Evolutionary conservation across 2,329 filamentous ascomycete genomes (phyloP).

Genomic region (Cordyceps cicadae): DNA sequence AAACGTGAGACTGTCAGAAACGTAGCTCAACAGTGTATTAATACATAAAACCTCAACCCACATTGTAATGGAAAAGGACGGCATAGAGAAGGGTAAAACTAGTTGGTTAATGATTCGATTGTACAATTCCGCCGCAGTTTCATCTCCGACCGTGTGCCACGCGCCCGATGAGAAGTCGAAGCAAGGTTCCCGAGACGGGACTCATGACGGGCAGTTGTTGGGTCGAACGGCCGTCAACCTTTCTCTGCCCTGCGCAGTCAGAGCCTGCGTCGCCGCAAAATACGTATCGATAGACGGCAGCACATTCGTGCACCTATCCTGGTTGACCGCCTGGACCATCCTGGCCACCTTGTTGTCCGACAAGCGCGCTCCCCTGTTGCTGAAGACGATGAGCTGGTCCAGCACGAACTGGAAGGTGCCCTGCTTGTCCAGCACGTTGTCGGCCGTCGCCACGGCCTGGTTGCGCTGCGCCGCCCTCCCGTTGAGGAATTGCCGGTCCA

Average conservation of each 20-base stretch:
- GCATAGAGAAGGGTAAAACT: too few species aligned
- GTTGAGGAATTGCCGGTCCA: conserved; percentile 6
- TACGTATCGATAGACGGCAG: conserved; percentile 12
- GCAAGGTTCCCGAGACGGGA: too few species aligned
- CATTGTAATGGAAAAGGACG: too few species aligned
- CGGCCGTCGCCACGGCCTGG: conserved; percentile 5
- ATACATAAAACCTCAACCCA: too few species aligned
- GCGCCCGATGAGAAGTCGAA: too few species aligned
- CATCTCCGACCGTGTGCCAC: too few species aligned
- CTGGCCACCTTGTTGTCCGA: conserved; percentile 1
- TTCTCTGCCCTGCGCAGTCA: not conserved
- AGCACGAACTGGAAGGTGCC: conserved; percentile 14
- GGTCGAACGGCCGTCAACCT: not conserved
- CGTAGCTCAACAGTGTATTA: too few species aligned
- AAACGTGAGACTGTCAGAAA: too few species aligned
- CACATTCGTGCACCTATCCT: conserved; percentile 10
- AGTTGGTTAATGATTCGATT: too few species aligned
- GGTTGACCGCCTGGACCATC: conserved; percentile 11
- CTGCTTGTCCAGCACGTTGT: conserved; percentile 11
- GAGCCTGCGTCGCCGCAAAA: not conserved
- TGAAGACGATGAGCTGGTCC: conserved; percentile 7
- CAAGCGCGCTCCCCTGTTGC: conserved; percentile 8
- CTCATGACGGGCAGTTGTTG: not conserved
- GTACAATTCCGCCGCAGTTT: too few species aligned
- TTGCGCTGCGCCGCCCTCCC: not conserved